Conservation (phyloP, 345 rosid genomes). For the Eutrema yunnanense region DNA sequence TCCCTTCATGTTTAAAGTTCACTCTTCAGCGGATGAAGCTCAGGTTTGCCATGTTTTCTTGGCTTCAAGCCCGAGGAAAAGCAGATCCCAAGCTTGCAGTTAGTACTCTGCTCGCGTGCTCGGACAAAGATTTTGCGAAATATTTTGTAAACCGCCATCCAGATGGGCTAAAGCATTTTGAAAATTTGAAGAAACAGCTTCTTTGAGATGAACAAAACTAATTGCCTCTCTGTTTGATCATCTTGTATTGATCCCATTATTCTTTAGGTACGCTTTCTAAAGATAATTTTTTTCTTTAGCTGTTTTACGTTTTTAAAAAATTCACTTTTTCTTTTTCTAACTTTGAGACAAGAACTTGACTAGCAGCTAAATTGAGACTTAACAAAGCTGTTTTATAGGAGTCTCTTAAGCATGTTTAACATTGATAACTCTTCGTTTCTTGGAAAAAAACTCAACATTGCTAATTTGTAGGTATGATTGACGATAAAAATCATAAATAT, state of each 20-base stretch:
- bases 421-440: background rate
- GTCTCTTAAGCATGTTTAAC: background rate
- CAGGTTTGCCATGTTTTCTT: constrained; percentile 54
- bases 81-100: constrained; percentile 28
- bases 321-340: background rate
- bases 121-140: constrained; percentile 35
- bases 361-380: background rate
- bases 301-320: too few relatives aligned
- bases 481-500: too few relatives aligned
- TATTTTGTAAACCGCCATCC: constrained; percentile 48
- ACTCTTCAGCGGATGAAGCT: constrained; percentile 44
- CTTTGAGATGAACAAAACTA: background rate
- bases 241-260: background rate
- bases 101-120: constrained; percentile 43
- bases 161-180: constrained; percentile 50
- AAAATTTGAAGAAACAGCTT: constrained; percentile 40
- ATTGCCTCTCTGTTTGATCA: background rate
- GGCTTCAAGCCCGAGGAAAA: constrained; percentile 55
- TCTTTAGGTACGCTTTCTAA: background rate
- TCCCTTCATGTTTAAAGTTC: constrained; percentile 55
- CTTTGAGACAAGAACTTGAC: background rate
- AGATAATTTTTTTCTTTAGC: too few relatives aligned
- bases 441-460: background rate
- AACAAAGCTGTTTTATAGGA: background rate
- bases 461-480: too few relatives aligned